A percentile compares a stretch with the other conserved stretches of the same genome.
phyloP scores from a whole-genome alignment of 208 protist species.

The Trypanosoma caninum region DNA sequence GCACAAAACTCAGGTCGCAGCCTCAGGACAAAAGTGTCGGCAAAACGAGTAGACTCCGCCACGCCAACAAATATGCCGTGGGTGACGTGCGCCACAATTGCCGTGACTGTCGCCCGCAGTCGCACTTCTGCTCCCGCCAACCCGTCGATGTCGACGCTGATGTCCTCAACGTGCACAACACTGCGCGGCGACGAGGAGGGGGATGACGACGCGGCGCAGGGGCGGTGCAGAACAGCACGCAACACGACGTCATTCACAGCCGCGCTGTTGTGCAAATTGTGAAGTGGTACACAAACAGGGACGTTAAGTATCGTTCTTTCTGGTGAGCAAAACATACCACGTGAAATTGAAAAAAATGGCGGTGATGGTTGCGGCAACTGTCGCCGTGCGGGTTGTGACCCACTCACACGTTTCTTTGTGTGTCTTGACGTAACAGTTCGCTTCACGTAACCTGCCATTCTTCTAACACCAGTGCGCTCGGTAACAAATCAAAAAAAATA shows the following conservation, averaged over 20 bases:
- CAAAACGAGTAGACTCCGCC: conserved; percentile 29
- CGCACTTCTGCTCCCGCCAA: conserved; percentile 50
- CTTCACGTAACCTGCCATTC: background rate
- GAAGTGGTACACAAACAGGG: conserved; percentile 37
- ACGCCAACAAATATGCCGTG: conserved; percentile 57
- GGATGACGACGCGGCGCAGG: conserved; percentile 24
- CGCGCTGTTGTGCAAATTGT: conserved; percentile 33
- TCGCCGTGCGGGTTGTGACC: too few species aligned
- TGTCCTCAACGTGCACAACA: conserved; percentile 39
- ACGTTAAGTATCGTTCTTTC: conserved; percentile 28
- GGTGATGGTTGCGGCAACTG: conserved; percentile 5
- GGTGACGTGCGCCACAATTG: conserved; percentile 31
- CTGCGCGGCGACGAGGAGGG: conserved; percentile 4
- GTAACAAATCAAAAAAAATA: background rate
- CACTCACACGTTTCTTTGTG: background rate
- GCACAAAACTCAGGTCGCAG: conserved; percentile 1
- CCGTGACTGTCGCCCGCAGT: conserved; percentile 32
- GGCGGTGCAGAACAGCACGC: conserved; percentile 44
- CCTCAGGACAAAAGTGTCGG: conserved; percentile 40
- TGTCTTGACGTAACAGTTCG: background rate
- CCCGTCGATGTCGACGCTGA: conserved; percentile 41
- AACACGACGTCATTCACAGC: conserved; percentile 41
- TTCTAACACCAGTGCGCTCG: background rate
- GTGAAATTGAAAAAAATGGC: conserved; percentile 40
- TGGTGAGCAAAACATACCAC: conserved; percentile 31